phyloP scores from a whole-genome alignment of 495 filamentous ascomycete genomes.

The Neurospora sp. region DNA sequence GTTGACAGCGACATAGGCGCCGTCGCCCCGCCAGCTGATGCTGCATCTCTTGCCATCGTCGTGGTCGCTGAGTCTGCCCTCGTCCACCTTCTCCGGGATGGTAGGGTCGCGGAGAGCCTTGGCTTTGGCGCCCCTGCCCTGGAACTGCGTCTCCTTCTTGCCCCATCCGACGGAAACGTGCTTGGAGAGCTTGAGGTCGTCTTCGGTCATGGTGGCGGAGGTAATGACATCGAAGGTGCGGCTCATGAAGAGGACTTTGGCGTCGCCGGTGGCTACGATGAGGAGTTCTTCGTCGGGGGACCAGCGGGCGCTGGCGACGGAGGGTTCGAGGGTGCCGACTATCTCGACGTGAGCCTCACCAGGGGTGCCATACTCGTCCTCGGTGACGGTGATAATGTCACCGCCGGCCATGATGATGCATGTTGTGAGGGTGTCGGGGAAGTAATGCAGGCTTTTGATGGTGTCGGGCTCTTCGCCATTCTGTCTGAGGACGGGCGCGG shows the following conservation, averaged over 20 bases:
- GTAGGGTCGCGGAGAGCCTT: slow-evolving; percentile 88
- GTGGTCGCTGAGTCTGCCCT: slow-evolving; percentile 58
- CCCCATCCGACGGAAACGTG: slow-evolving; percentile 99
- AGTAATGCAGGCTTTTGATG: slow-evolving; percentile 71
- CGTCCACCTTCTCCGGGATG: slow-evolving; percentile 85
- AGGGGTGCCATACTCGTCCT: slow-evolving; percentile 50
- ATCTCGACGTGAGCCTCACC: slow-evolving; percentile 73
- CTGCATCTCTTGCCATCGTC: slow-evolving; percentile 55
- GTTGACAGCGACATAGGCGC: slow-evolving; percentile 82
- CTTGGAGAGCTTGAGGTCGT: slow-evolving; percentile 78
- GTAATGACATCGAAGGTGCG: slow-evolving; percentile 76
- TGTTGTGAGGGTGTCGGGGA: slow-evolving; percentile 63
- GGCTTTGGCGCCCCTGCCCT: slow-evolving; percentile 84
- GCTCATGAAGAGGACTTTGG: slow-evolving; percentile 86
- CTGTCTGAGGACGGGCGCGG: slow-evolving; percentile 52
- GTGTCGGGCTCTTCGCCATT: slow-evolving; percentile 55
- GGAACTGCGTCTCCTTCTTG: slow-evolving; percentile 95
- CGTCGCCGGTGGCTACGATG: slow-evolving; percentile 66
- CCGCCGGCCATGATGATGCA: slow-evolving; percentile 83
- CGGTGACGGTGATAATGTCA: slow-evolving; percentile 76
- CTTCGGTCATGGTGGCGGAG: slow-evolving; percentile 55
- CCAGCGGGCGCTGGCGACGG: slow-evolving; percentile 84
- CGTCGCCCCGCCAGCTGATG: slow-evolving; percentile 93
- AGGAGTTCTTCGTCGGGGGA: slow-evolving; percentile 91
- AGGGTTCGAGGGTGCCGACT: slow-evolving; percentile 83